These are phyloP conservation scores for Panellus pusillus DNA, from an alignment of 768 basidiomycete species.

Conservation along the genomic window DNA sequence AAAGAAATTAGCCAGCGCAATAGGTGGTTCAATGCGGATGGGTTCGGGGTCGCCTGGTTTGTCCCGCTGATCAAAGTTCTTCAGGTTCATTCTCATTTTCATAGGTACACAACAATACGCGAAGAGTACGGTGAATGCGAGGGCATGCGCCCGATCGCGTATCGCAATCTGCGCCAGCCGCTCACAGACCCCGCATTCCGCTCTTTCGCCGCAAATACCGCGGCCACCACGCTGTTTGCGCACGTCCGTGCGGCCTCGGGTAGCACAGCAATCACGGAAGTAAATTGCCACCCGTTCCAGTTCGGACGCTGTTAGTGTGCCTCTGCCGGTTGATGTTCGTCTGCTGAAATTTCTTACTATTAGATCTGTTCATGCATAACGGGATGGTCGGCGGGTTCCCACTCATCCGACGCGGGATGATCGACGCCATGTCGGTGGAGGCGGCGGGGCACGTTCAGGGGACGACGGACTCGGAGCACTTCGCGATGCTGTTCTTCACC, in stretches of 20 bases:
- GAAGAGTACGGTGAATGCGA: constrained; percentile 7
- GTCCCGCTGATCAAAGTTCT: background rate
- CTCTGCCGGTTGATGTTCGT: background rate
- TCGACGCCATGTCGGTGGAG: background rate
- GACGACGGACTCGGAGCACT: constrained; percentile 4
- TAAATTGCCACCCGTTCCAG: constrained; percentile 5
- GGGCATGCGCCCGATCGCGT: background rate
- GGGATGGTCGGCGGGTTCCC: constrained; percentile 1
- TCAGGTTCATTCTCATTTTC: background rate
- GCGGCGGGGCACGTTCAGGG: background rate
- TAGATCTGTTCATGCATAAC: constrained; percentile 5
- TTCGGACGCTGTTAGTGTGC: constrained; percentile 1
- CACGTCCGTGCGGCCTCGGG: constrained; percentile 4
- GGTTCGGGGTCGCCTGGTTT: constrained; percentile 1
- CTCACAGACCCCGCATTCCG: background rate
- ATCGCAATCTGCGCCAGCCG: background rate
- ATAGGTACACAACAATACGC: constrained; percentile 2
- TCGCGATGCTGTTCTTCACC: constrained; percentile 5
- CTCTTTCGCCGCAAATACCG: constrained; percentile 1
- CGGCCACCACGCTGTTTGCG: background rate
- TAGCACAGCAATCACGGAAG: background rate
- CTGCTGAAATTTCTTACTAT: background rate
- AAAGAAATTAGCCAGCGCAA: background rate
- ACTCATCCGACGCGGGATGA: constrained; percentile 3
- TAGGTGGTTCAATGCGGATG: constrained; percentile 1